phyloP scores from a whole-genome alignment of 2,329 filamentous ascomycete genomes.

The Metarhizium album region DNA sequence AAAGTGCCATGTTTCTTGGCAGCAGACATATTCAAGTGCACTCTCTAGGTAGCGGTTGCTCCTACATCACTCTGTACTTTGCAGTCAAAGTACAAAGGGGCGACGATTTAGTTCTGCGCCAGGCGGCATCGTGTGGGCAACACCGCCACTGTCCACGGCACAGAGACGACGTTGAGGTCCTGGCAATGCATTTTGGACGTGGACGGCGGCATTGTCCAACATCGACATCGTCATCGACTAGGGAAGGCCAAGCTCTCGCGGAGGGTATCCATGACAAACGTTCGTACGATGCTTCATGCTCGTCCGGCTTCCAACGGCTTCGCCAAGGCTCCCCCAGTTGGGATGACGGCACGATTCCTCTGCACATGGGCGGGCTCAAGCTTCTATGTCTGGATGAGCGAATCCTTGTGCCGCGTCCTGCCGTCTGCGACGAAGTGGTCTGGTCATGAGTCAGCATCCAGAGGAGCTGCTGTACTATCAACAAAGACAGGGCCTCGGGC shows the following conservation, averaged over 20 bases:
- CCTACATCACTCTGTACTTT: neutral
- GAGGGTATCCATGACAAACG: neutral
- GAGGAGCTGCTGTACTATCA: too few relatives aligned
- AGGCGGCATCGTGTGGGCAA: neutral
- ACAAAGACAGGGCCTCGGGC: too few relatives aligned
- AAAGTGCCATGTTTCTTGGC: neutral
- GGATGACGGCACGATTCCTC: neutral
- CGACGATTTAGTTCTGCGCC: neutral
- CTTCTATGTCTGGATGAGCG: neutral
- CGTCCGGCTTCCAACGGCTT: neutral
- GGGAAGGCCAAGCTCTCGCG: neutral
- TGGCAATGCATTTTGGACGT: neutral
- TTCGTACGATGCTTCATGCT: neutral
- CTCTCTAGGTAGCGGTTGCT: neutral
- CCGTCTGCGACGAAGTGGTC: too few relatives aligned
- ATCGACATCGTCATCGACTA: neutral
- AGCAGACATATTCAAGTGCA: neutral
- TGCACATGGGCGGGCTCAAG: neutral
- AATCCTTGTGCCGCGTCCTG: neutral
- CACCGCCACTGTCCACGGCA: neutral
- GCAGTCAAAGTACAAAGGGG: neutral
- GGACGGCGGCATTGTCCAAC: neutral
- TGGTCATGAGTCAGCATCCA: too few relatives aligned
- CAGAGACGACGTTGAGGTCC: neutral
- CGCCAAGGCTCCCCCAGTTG: neutral